Evolutionary conservation across 164 flowering plant genomes (phyloP).

Genomic region (Cinnamomum chago): DNA sequence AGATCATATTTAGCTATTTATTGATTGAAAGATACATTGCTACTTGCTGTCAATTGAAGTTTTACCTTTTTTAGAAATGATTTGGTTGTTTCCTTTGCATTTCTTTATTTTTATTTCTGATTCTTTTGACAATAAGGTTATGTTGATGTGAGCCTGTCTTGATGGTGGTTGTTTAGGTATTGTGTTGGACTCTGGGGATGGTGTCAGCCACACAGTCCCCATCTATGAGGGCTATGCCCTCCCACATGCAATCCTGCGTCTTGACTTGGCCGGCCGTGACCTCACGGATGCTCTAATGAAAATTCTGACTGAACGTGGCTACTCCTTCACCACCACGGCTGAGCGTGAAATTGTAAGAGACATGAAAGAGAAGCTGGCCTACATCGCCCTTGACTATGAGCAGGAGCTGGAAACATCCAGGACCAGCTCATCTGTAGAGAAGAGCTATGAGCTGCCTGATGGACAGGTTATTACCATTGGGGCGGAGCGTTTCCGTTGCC

Average conservation of each 20-base stretch:
- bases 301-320: conserved; percentile 30
- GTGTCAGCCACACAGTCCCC: conserved; percentile 42
- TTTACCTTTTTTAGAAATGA: not conserved
- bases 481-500: conserved; percentile 38
- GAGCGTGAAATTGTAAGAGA: conserved; percentile 44
- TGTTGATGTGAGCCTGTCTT: not conserved
- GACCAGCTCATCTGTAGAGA: conserved; percentile 31
- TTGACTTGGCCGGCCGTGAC: conserved; percentile 35
- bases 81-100: too few relatives aligned
- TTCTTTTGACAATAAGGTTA: too few relatives aligned
- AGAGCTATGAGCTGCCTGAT: conserved; percentile 35
- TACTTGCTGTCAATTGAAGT: not conserved
- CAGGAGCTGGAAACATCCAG: conserved; percentile 29
- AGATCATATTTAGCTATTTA: too few relatives aligned
- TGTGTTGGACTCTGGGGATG: conserved; percentile 41
- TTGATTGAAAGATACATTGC: not conserved
- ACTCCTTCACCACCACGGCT: conserved; percentile 32
- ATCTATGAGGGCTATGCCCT: conserved; percentile 42
- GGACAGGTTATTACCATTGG: conserved; percentile 37
- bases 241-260: conserved; percentile 40
- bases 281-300: conserved; percentile 34
- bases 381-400: conserved; percentile 34
- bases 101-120: too few relatives aligned
- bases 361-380: conserved; percentile 61
- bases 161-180: conserved; percentile 22